A percentile compares a stretch with the other conserved stretches of the same genome.
phyloP scores from a whole-genome alignment of 192 early-diverging fungal genomes.

The Lobosporangium transversale region DNA sequence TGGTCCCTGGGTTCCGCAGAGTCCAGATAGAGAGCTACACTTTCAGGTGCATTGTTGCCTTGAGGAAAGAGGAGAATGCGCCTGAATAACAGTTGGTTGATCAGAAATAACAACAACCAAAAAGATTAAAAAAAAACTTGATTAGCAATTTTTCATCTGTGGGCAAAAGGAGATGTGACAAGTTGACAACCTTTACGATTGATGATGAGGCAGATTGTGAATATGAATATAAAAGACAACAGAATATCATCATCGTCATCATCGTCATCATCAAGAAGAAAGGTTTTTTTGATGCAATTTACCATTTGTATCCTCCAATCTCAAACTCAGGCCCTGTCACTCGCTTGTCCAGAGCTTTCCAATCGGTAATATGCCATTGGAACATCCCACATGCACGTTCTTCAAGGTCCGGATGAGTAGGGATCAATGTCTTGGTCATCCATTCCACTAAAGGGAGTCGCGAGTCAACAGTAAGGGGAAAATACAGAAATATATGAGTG shows the following conservation, averaged over 20 bases:
- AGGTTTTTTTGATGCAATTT: no score
- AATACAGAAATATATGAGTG: not conserved
- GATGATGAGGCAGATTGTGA: no score
- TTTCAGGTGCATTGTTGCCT: slow-evolving; percentile 80
- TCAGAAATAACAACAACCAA: no score
- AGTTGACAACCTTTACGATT: no score
- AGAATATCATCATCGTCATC: no score
- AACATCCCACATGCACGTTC: slow-evolving; percentile 47
- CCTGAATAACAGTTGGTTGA: slow-evolving; percentile 59
- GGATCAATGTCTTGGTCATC: slow-evolving; percentile 53
- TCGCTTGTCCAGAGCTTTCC: slow-evolving; percentile 52
- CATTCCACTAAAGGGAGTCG: slow-evolving; percentile 49
- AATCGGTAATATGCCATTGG: slow-evolving; percentile 55
- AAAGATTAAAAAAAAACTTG: not conserved
- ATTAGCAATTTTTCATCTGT: not conserved
- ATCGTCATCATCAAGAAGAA: no score
- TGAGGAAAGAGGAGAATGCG: slow-evolving; percentile 88
- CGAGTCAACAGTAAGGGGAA: not conserved
- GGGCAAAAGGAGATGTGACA: no score
- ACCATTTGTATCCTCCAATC: slow-evolving; percentile 60
- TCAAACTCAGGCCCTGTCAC: slow-evolving; percentile 61
- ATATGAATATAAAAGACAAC: no score
- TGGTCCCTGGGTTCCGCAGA: slow-evolving; percentile 73
- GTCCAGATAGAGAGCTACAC: slow-evolving; percentile 88
- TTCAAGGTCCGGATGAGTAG: slow-evolving; percentile 50